Evolutionary conservation across 2,329 filamentous ascomycete species (phyloP).

Genomic region (Dactylonectria estremocensis): DNA sequence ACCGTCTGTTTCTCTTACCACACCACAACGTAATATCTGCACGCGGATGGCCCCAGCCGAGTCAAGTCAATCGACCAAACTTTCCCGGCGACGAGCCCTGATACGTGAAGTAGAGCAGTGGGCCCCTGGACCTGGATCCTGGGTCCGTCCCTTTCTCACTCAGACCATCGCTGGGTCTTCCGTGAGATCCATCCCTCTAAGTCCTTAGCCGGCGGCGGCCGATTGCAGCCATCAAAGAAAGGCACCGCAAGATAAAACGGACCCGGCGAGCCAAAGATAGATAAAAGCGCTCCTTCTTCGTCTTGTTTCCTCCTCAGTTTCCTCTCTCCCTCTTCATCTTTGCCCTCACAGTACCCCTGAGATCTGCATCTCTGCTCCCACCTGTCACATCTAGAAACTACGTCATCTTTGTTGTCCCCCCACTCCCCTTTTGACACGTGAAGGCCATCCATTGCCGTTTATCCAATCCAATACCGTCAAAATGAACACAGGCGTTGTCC

Average conservation of each 20-base stretch:
- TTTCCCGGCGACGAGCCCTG: background rate
- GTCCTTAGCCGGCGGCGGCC: slow-evolving; percentile 42
- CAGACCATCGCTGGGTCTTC: background rate
- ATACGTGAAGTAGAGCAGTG: too few species aligned
- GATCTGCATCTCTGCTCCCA: slow-evolving; percentile 6
- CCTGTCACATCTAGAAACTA: slow-evolving; percentile 27
- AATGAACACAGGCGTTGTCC: slow-evolving; percentile 69
- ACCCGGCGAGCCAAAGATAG: slow-evolving; percentile 32
- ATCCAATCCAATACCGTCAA: slow-evolving; percentile 15
- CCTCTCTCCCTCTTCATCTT: slow-evolving; percentile 11
- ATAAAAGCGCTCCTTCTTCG: slow-evolving; percentile 35
- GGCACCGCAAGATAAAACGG: slow-evolving; percentile 26
- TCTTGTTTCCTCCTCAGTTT: background rate
- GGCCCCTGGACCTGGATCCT: too few species aligned
- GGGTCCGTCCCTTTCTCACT: background rate
- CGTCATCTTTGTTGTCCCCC: slow-evolving; percentile 37
- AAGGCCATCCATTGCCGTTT: slow-evolving; percentile 17
- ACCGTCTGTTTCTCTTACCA: slow-evolving; percentile 14
- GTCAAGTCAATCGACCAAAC: background rate
- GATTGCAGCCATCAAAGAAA: slow-evolving; percentile 43
- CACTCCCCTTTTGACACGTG: slow-evolving; percentile 36
- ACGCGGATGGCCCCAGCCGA: too few species aligned
- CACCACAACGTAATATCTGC: background rate
- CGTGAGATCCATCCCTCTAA: slow-evolving; percentile 14
- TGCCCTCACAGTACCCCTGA: background rate